Percentiles rank a stretch among this genome's conserved stretches.
Evolutionary conservation across 352 stramenopile genomes (phyloP).

Genomic region (Globisporangium polare): DNA sequence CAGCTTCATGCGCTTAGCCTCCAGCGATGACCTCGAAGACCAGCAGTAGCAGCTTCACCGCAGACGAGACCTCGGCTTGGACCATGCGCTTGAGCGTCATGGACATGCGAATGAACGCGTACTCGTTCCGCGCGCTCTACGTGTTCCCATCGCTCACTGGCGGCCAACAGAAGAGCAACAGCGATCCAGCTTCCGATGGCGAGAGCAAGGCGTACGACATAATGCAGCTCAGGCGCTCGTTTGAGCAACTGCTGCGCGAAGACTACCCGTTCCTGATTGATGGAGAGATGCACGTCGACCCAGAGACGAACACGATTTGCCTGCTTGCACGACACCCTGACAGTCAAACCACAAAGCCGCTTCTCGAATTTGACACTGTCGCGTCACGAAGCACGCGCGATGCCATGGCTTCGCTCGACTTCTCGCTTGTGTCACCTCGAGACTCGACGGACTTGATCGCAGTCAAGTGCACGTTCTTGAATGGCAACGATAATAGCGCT

Average conservation of each 20-base stretch:
- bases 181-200: neutral
- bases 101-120: constrained; percentile 13
- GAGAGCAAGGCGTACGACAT: neutral
- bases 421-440: constrained; percentile 1
- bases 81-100: constrained; percentile 4
- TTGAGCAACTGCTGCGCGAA: constrained; percentile 11
- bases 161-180: neutral
- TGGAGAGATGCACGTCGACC: constrained; percentile 2
- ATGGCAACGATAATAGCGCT: neutral
- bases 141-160: constrained; percentile 4
- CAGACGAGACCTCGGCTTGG: neutral
- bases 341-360: neutral
- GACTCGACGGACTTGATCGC: neutral
- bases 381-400: neutral
- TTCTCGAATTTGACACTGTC: neutral
- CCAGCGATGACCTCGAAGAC: neutral
- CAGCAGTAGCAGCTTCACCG: neutral
- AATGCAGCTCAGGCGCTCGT: constrained; percentile 2
- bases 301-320: neutral
- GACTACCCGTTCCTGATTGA: constrained; percentile 12
- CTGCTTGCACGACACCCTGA: neutral
- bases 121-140: constrained; percentile 14
- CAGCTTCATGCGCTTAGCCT: neutral
- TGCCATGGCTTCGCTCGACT: neutral
- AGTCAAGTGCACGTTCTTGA: constrained; percentile 12